Percentiles rank a stretch among this genome's conserved stretches.
Evolutionary conservation across 805 yeast genomes (phyloP).

Genomic region (Candida tammaniensis): DNA sequence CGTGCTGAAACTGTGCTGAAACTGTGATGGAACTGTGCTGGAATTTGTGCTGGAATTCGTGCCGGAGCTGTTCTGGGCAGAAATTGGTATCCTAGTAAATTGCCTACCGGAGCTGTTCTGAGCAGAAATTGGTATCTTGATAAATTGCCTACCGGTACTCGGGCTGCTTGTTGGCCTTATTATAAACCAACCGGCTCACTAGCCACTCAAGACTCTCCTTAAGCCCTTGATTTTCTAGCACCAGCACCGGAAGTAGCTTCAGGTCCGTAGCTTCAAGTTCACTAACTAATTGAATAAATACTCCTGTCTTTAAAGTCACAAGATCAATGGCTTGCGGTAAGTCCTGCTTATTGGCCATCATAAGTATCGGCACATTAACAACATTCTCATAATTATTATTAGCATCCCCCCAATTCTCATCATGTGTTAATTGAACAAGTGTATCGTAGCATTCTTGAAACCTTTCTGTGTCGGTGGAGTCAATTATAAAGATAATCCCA

Average conservation of each 20-base stretch:
- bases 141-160: too few relatives aligned
- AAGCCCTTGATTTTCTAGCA: conserved; percentile 79
- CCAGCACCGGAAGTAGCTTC: conserved; percentile 86
- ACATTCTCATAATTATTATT: conserved; percentile 17
- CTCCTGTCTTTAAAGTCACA: conserved; percentile 71
- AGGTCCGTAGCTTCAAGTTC: conserved; percentile 86
- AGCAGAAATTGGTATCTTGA: too few relatives aligned
- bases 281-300: conserved; percentile 77
- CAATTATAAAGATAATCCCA: conserved; percentile 89
- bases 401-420: conserved; percentile 37
- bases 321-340: conserved; percentile 46
- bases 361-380: conserved; percentile 79
- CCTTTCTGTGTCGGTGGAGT: conserved; percentile 80
- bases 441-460: conserved; percentile 79
- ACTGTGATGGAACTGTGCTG: too few relatives aligned
- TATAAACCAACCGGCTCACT: conserved; percentile 64
- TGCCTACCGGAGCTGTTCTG: too few relatives aligned
- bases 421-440: conserved; percentile 45
- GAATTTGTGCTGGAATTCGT: too few relatives aligned
- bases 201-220: conserved; percentile 90
- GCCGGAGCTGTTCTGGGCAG: too few relatives aligned
- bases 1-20: too few relatives aligned
- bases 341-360: conserved; percentile 96
- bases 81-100: too few relatives aligned
- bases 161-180: conserved; percentile 62